Conservation (phyloP, 2,329 filamentous ascomycete species). For the Hymenoscyphus linearis region DNA sequence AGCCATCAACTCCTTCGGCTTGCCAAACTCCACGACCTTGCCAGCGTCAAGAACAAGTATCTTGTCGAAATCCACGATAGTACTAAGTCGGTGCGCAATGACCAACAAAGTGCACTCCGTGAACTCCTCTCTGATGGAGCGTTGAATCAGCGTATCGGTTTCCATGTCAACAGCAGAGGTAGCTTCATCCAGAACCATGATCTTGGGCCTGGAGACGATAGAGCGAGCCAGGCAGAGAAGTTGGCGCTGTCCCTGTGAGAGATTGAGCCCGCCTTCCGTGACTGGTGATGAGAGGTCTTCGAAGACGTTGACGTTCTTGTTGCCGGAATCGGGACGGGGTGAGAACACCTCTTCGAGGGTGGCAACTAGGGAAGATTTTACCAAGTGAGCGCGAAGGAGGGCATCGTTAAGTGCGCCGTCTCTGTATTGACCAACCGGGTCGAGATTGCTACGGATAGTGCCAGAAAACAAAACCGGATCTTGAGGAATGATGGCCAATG, state of each 20-base stretch:
- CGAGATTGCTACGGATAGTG: slow-evolving; percentile 69
- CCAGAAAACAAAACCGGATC: slow-evolving; percentile 80
- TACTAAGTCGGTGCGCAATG: slow-evolving; percentile 71
- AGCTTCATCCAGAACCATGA: slow-evolving; percentile 77
- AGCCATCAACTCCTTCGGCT: slow-evolving; percentile 56
- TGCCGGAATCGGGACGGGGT: not conserved
- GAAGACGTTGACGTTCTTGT: slow-evolving; percentile 61
- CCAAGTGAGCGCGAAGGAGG: slow-evolving; percentile 63
- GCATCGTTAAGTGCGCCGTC: slow-evolving; percentile 66
- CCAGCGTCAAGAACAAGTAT: slow-evolving; percentile 69
- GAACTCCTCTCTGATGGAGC: slow-evolving; percentile 67
- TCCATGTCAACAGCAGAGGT: slow-evolving; percentile 75
- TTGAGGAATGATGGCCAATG: slow-evolving; percentile 76
- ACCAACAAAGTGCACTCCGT: slow-evolving; percentile 63
- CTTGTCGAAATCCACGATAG: slow-evolving; percentile 71
- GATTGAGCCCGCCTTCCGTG: slow-evolving; percentile 67
- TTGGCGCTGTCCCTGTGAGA: slow-evolving; percentile 72
- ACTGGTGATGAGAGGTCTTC: slow-evolving; percentile 56
- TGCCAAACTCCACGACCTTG: slow-evolving; percentile 60
- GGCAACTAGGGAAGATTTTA: slow-evolving; percentile 9
- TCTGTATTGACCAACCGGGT: slow-evolving; percentile 66
- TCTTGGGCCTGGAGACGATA: slow-evolving; percentile 65
- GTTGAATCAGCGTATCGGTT: slow-evolving; percentile 69
- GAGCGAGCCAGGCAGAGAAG: slow-evolving; percentile 69
- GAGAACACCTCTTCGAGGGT: too few relatives aligned